Conservation (phyloP, 1,139 yeast genomes). For the Yamadazyma oceani region DNA sequence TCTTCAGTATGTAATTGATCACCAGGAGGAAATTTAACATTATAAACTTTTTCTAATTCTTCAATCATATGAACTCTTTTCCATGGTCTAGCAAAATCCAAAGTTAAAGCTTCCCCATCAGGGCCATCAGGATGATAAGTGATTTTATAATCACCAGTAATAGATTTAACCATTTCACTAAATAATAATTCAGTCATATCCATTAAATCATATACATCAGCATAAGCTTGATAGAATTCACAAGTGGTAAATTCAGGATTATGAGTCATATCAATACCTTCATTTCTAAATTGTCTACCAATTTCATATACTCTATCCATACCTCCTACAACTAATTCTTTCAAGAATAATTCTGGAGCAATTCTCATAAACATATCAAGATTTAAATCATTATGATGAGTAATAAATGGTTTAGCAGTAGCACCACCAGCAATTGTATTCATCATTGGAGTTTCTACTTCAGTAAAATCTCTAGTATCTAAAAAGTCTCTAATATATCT, state of each 20-base stretch:
- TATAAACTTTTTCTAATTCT: slow-evolving; percentile 83
- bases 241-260: slow-evolving; percentile 95
- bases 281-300: slow-evolving; percentile 98
- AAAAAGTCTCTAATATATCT: slow-evolving; percentile 83
- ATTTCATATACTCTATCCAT: slow-evolving; percentile 97
- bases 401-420: slow-evolving; percentile 95
- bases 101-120: slow-evolving; percentile 70
- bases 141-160: slow-evolving; percentile 85
- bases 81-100: slow-evolving; percentile 97
- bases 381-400: slow-evolving; percentile 95
- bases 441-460: slow-evolving; percentile 99
- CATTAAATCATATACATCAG: slow-evolving; percentile 78
- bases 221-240: slow-evolving; percentile 86
- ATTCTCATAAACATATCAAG: slow-evolving; percentile 98
- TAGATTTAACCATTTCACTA: slow-evolving; percentile 96
- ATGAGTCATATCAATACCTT: slow-evolving; percentile 90
- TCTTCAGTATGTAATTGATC: slow-evolving; percentile 92
- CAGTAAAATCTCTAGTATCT: slow-evolving; percentile 82
- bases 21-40: slow-evolving; percentile 93
- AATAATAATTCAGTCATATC: slow-evolving; percentile 92
- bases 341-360: slow-evolving; percentile 96
- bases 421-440: slow-evolving; percentile 99
- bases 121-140: slow-evolving; percentile 91
- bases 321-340: slow-evolving; percentile 98
- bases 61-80: slow-evolving; percentile 97